Conservation (phyloP, 163 green algal genomes). For the Chloromonas sp. region DNA sequence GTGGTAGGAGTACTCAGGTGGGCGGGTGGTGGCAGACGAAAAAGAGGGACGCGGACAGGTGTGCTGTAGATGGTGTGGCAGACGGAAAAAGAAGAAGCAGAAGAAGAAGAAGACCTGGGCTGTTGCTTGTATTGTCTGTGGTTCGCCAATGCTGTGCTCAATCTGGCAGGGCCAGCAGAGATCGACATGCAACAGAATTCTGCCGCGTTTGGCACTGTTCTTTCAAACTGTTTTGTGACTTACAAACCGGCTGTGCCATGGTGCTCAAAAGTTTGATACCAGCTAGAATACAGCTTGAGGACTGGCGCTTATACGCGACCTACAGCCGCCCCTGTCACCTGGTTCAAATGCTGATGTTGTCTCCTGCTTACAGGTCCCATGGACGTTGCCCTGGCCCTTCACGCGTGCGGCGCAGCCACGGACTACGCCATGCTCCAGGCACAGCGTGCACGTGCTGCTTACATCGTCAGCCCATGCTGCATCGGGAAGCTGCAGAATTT, state of each 20-base stretch:
- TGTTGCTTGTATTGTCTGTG: neutral
- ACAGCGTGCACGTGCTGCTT: constrained; percentile 25
- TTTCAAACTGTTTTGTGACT: too few species aligned
- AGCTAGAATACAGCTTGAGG: too few species aligned
- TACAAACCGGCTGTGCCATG: neutral
- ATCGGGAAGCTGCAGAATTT: constrained; percentile 36
- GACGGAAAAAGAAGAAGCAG: too few species aligned
- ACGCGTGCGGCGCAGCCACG: constrained; percentile 56
- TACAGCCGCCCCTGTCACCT: too few species aligned
- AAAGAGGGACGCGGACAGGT: too few species aligned
- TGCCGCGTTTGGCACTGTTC: too few species aligned
- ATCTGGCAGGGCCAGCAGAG: neutral
- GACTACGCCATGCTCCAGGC: constrained; percentile 47
- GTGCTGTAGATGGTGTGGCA: neutral
- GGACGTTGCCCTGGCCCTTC: constrained; percentile 54
- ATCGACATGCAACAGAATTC: too few species aligned
- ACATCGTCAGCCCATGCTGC: constrained; percentile 53
- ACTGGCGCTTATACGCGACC: too few species aligned
- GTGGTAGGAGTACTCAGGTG: too few species aligned
- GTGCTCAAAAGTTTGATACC: neutral
- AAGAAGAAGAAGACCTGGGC: too few species aligned
- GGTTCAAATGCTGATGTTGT: too few species aligned
- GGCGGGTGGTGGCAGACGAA: too few species aligned
- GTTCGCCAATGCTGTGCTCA: neutral
- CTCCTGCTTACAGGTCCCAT: constrained; percentile 19